Percentiles rank a stretch among this genome's conserved stretches.
phyloP scores from a whole-genome alignment of 768 basidiomycete genomes.

The Termitomyces sp. region DNA sequence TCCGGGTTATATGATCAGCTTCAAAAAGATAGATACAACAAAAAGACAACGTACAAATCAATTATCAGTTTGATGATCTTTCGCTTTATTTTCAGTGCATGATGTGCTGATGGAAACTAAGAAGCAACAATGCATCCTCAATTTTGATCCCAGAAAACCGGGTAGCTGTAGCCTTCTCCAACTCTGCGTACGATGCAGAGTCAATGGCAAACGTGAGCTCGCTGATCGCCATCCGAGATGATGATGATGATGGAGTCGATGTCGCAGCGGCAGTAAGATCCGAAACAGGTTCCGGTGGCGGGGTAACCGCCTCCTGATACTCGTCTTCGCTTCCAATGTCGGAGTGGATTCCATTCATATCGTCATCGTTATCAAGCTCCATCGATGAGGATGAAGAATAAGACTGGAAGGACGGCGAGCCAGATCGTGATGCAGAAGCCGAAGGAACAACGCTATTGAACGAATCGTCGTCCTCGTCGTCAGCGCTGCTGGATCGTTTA shows the following conservation, averaged over 20 bases:
- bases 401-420: slow-evolving; percentile 44
- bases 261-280: slow-evolving; percentile 25
- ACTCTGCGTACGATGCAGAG: slow-evolving; percentile 37
- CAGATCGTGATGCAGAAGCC: slow-evolving; percentile 45
- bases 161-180: slow-evolving; percentile 40
- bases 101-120: slow-evolving; percentile 69
- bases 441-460: slow-evolving; percentile 34
- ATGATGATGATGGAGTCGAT: slow-evolving; percentile 21
- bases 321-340: slow-evolving; percentile 69
- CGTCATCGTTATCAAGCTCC: slow-evolving; percentile 46
- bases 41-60: slow-evolving; percentile 4
- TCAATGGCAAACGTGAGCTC: slow-evolving; percentile 32
- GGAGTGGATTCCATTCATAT: slow-evolving; percentile 35
- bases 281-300: slow-evolving; percentile 49
- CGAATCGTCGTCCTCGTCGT: slow-evolving; percentile 42
- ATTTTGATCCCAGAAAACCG: slow-evolving; percentile 54
- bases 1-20: slow-evolving; percentile 1
- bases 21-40: not conserved
- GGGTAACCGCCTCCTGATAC: slow-evolving; percentile 69
- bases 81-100: slow-evolving; percentile 35
- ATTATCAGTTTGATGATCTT: slow-evolving; percentile 1
- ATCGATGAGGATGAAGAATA: slow-evolving; percentile 49
- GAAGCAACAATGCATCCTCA: slow-evolving; percentile 69
- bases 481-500: slow-evolving; percentile 41
- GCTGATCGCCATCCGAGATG: slow-evolving; percentile 22